Base-by-base conservation (phyloP, 495 filamentous ascomycete genomes). In the Talaromyces ruber region DNA sequence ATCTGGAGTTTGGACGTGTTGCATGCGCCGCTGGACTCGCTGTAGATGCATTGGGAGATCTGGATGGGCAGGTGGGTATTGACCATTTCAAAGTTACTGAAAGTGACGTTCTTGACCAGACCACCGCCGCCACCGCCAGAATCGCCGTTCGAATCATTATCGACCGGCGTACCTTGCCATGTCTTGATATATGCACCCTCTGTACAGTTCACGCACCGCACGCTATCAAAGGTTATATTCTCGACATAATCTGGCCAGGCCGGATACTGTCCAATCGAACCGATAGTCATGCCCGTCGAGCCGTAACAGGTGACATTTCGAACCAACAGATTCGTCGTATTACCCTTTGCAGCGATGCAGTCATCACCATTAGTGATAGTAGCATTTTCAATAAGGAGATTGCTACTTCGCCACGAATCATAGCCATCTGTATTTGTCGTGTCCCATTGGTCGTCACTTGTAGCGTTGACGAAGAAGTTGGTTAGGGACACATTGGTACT, bases 21-120 rank as follows among this genome's bases (percentile, higher is more conserved):
- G 74, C 83, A 84, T 14, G 67, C 66, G 9, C 61, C 63, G 58
- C 68, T 74, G 24, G 66, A 60, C 59, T 65, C 68, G 24, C 72
- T 78, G 70, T 85, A 86, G 67, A 84, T 85, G 66, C 83, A 86
- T 16, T 76, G 71, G 12, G 80, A 82, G 25, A 86, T 77, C 65
- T 85, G 82, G 64, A 85, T 82, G 16, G 82, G 83, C 43, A 74
- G 80, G 73, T 79, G 76, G 66, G 79, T 79, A 43, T 82, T 75
- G 37, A 70, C 68, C 59, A 80, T 52, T 37, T 66, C 59, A 43
- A 83, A 77, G 70, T 84, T 78, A 54, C 70, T 66, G 65, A 82
- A 82, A 3, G 76, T 78, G n/a, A 85, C 70, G 64, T 84, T 82
- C 58, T 74, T 71, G 21, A 83, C 72, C 59, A 71, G 66, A 25